Evolutionary conservation across 2,329 filamentous ascomycete species (phyloP).

Genomic region (Orbilia ellipsospora): DNA sequence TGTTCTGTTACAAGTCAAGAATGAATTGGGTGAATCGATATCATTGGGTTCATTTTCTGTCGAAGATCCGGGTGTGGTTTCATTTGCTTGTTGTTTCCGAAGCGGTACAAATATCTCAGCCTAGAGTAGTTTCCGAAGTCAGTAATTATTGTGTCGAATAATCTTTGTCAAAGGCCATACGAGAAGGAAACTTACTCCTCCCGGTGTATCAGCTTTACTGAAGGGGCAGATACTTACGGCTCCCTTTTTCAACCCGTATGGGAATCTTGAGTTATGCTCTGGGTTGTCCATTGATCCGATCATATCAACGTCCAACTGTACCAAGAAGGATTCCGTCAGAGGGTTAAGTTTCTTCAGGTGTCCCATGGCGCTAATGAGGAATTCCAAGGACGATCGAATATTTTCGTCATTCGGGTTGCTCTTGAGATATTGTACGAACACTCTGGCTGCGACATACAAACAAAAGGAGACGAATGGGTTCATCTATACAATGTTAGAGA

Average conservation of each 20-base stretch:
- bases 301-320: conserved; percentile 91
- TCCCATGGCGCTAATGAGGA: conserved; percentile 89
- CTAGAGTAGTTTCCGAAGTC: conserved; percentile 23
- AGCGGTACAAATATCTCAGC: conserved; percentile 32
- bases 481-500: conserved; percentile 70
- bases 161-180: not conserved
- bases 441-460: conserved; percentile 91
- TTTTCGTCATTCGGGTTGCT: conserved; percentile 86
- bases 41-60: conserved; percentile 22
- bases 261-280: conserved; percentile 55
- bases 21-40: conserved; percentile 22
- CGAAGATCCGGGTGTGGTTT: conserved; percentile 19
- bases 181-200: conserved; percentile 12
- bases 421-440: conserved; percentile 97
- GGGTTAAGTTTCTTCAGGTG: conserved; percentile 88
- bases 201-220: not conserved
- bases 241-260: conserved; percentile 57
- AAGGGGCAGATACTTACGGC: conserved; percentile 56
- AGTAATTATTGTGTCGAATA: not conserved
- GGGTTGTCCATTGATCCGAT: conserved; percentile 56
- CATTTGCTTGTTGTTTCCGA: not conserved
- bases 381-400: conserved; percentile 83
- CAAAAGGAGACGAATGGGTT: conserved; percentile 96
- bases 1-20: conserved; percentile 34
- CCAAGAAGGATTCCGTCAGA: conserved; percentile 91